Base-by-base conservation (phyloP, 2,329 filamentous ascomycete genomes). In the Fusarium ramigenum region DNA sequence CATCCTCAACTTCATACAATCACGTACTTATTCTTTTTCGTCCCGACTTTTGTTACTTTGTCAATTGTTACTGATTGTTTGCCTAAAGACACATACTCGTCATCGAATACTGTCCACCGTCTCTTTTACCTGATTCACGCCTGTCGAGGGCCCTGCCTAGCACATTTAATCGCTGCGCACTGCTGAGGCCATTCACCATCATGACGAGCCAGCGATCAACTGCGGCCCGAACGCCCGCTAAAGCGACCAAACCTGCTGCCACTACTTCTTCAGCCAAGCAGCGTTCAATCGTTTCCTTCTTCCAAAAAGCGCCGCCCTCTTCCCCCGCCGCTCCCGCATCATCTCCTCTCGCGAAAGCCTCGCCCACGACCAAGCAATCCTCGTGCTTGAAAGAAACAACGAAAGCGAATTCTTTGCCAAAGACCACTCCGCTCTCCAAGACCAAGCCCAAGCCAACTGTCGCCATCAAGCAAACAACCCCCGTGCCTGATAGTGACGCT, bases 401-500 rank as follows among this genome's bases (percentile, higher is more conserved):
- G 23, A 83, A 82, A 66, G 80, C 81, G 78, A 84, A 84, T 79
- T 75, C 81, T 72, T 76, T 82, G 25, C 82, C 82, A 65, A 78
- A 87, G 77, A 84, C 84, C 25, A 84, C 82, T n/a, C 87, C 87
- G 56, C 83, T 83, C 42, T 61, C 72, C 15, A 75, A 73, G 50
- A 2, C 46, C 25, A 67, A 70, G 34, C 28, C 61, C 7, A 69
- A 65, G 4, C 86, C 86, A 66, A 84, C 72, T 59, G 42, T 74
- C 10, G 59, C 77, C 3, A 60, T 64, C 43, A 83, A 82, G 66
- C 77, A 81, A 49, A 78, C 92, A 66, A 95, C 94, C 0, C 94
- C 94, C 9, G 88, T 92, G 10, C 92, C 94, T 9, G 97, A 93
- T 81, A 97, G 94, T 82, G 94, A 97, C 82, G 88, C 88, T 40